Evolutionary conservation across 345 rosid species (phyloP).

Genomic region (Arabis alpina): DNA sequence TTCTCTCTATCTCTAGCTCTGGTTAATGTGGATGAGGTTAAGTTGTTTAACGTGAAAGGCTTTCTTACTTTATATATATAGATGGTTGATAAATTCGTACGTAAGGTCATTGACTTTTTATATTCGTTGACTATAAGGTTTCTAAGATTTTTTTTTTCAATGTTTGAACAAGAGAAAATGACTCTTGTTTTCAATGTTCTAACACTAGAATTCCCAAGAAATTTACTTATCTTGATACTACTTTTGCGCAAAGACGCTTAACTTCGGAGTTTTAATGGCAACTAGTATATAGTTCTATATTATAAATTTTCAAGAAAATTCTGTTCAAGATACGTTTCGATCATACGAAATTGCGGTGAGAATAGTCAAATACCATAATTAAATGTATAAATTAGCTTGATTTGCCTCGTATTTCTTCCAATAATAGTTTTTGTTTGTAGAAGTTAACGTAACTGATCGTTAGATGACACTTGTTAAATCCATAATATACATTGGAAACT

Average conservation of each 20-base stretch:
- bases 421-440: background rate
- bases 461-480: constrained; percentile 2
- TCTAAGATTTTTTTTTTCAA: background rate
- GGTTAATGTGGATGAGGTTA: constrained; percentile 20
- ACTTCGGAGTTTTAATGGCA: background rate
- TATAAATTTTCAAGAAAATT: background rate
- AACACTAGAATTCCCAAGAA: background rate
- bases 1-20: constrained; percentile 10
- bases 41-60: constrained; percentile 29
- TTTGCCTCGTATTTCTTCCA: background rate
- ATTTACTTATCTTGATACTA: background rate
- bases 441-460: background rate
- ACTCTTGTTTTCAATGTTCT: background rate
- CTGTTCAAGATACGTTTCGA: constrained; percentile 4
- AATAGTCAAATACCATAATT: constrained; percentile 13
- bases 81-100: constrained; percentile 21
- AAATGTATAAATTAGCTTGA: background rate
- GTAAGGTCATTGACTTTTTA: constrained; percentile 24
- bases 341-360: background rate
- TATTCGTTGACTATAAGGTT: constrained; percentile 1
- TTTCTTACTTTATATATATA: constrained; percentile 16
- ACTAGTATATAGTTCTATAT: background rate
- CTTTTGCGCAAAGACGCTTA: background rate
- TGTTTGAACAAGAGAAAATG: background rate
- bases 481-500: background rate